Conservation (phyloP, 2,329 filamentous ascomycete genomes). For the Aspergillus felis region DNA sequence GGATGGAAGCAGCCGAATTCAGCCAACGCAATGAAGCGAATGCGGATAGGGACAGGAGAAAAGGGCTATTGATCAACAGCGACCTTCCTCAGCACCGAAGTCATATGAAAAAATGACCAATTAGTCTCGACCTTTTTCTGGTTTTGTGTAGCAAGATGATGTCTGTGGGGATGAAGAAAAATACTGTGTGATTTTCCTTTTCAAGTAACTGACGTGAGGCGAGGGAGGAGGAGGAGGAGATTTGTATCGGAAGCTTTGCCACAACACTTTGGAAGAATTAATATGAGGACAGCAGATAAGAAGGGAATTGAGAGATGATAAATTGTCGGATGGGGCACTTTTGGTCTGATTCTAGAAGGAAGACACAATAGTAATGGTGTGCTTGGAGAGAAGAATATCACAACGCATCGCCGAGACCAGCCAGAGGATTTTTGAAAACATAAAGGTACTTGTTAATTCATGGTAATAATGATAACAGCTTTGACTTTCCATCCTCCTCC, state of each 20-base stretch:
- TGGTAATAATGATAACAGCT: neutral
- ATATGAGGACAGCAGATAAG: neutral
- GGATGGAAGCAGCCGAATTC: constrained; percentile 13
- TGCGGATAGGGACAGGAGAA: constrained; percentile 8
- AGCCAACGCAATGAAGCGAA: neutral
- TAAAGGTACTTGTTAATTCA: neutral
- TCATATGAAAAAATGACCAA: constrained; percentile 17
- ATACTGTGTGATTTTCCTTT: neutral
- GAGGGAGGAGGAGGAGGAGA: constrained; percentile 5
- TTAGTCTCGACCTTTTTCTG: constrained; percentile 10
- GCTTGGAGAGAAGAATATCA: constrained; percentile 4
- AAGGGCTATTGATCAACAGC: constrained; percentile 8
- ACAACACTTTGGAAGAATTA: neutral
- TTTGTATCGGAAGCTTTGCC: constrained; percentile 11
- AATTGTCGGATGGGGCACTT: neutral
- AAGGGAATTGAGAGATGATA: constrained; percentile 4
- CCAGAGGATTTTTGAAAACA: neutral
- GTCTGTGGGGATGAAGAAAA: constrained; percentile 7
- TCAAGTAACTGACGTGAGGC: neutral
- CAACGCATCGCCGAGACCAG: constrained; percentile 6
- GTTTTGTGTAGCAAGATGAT: constrained; percentile 12
- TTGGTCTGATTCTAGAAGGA: neutral
- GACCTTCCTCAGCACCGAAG: neutral
- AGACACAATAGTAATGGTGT: neutral
- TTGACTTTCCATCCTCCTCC: neutral